Evolutionary conservation across 2,329 filamentous ascomycete genomes (phyloP).

Genomic region (Chaetomium sp.): DNA sequence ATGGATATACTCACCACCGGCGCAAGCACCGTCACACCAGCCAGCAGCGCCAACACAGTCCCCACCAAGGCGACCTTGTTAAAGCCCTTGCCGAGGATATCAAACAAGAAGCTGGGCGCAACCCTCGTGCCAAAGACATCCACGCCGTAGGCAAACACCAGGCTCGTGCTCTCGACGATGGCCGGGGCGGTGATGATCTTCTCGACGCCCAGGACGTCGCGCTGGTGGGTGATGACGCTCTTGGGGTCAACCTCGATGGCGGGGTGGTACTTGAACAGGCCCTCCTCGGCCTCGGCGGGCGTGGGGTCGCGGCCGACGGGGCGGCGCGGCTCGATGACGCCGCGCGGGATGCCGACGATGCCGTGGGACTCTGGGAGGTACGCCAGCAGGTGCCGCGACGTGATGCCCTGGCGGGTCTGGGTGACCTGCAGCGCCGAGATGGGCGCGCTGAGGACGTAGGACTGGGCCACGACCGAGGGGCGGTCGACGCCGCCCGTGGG

Average conservation of each 20-base stretch:
- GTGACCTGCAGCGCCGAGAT: slow-evolving; percentile 81
- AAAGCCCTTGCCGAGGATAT: slow-evolving; percentile 90
- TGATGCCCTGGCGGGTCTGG: slow-evolving; percentile 89
- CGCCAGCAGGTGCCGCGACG: slow-evolving; percentile 77
- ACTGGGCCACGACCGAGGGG: slow-evolving; percentile 77
- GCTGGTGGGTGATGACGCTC: slow-evolving; percentile 76
- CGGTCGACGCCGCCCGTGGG: slow-evolving; percentile 57
- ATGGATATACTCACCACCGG: slow-evolving; percentile 83
- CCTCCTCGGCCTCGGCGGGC: slow-evolving; percentile 78
- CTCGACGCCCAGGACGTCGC: slow-evolving; percentile 76
- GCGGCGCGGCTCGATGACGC: slow-evolving; percentile 80
- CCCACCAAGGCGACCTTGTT: slow-evolving; percentile 83
- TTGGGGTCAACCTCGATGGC: slow-evolving; percentile 82
- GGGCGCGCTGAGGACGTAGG: slow-evolving; percentile 78
- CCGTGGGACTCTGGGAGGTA: slow-evolving; percentile 72
- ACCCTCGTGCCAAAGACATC: slow-evolving; percentile 88
- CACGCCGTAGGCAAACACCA: slow-evolving; percentile 84
- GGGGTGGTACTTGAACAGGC: slow-evolving; percentile 74
- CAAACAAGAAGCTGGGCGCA: slow-evolving; percentile 86
- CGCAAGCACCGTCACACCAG: slow-evolving; percentile 75
- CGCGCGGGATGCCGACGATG: slow-evolving; percentile 77
- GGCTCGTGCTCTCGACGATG: slow-evolving; percentile 84
- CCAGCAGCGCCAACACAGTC: slow-evolving; percentile 78
- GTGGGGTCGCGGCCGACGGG: slow-evolving; percentile 84
- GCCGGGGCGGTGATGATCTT: slow-evolving; percentile 75